Conservation (phyloP, 2,329 filamentous ascomycete genomes). For the Exutisphaerella laricina region DNA sequence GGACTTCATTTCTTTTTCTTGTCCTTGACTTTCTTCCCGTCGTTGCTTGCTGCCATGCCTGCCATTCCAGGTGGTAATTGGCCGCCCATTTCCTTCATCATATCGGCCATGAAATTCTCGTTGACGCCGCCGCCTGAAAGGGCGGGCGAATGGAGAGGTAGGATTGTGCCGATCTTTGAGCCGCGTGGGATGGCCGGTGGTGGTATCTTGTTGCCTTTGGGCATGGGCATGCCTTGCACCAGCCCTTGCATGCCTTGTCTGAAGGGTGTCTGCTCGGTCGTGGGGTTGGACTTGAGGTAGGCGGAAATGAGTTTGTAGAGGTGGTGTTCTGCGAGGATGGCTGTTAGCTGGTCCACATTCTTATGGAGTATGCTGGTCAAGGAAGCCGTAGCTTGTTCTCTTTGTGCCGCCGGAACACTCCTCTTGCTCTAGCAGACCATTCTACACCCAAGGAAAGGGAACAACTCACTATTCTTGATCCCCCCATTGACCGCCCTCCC, state of each 20-base stretch:
- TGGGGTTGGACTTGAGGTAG: slow-evolving; percentile 73
- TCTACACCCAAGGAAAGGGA: no score
- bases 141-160: slow-evolving; percentile 83
- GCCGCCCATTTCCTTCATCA: slow-evolving; percentile 81
- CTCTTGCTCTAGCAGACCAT: no score
- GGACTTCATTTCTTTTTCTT: slow-evolving; percentile 31
- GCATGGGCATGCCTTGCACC: slow-evolving; percentile 70
- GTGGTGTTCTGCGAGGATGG: slow-evolving; percentile 67
- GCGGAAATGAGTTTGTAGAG: slow-evolving; percentile 74
- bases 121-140: slow-evolving; percentile 89
- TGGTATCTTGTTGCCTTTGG: slow-evolving; percentile 47
- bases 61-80: slow-evolving; percentile 30
- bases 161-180: slow-evolving; percentile 80
- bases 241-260: slow-evolving; percentile 65
- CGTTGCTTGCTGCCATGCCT: slow-evolving; percentile 25
- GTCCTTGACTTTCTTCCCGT: slow-evolving; percentile 29
- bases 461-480: slow-evolving; percentile 60
- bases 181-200: slow-evolving; percentile 64
- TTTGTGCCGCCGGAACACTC: no score
- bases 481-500: slow-evolving; percentile 45
- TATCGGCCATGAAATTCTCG: slow-evolving; percentile 92
- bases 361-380: no score
- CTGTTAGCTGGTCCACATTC: no score
- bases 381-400: background rate
- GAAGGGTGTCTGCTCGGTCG: slow-evolving; percentile 63